phyloP scores from a whole-genome alignment of 129 eudicot genomes.

The Flaveria trinervia region DNA sequence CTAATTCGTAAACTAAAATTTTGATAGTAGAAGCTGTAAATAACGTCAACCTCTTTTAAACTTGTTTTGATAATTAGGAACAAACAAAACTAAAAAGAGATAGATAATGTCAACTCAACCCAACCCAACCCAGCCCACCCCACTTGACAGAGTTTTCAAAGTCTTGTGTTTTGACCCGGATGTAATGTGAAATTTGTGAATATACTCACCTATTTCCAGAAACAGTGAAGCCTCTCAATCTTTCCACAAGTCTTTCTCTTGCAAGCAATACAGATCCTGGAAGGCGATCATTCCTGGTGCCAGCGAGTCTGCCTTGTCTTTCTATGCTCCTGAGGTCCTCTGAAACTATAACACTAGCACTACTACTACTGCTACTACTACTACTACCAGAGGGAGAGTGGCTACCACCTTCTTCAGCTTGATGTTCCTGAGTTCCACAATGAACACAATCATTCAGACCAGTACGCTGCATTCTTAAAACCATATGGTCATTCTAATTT shows the following conservation, averaged over 20 bases:
- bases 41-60: background rate
- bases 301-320: conserved; percentile 29
- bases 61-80: background rate
- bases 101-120: background rate
- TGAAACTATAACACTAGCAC: conserved; percentile 1
- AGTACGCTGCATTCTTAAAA: background rate
- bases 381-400: conserved; percentile 37
- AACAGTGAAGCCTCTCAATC: conserved; percentile 67
- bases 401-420: conserved; percentile 47
- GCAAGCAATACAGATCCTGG: conserved; percentile 94
- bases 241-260: conserved; percentile 80
- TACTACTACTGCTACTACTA: too few species aligned
- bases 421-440: conserved; percentile 54
- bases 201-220: conserved; percentile 53
- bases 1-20: background rate
- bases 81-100: background rate
- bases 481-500: background rate
- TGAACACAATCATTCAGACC: conserved; percentile 7
- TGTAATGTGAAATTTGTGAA: background rate
- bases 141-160: background rate
- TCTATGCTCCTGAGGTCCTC: conserved; percentile 32
- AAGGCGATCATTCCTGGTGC: conserved; percentile 52
- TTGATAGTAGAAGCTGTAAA: background rate
- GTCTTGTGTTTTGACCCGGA: background rate
- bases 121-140: background rate